Conservation (phyloP, 495 filamentous ascomycete genomes). For the Poronia punctata region DNA sequence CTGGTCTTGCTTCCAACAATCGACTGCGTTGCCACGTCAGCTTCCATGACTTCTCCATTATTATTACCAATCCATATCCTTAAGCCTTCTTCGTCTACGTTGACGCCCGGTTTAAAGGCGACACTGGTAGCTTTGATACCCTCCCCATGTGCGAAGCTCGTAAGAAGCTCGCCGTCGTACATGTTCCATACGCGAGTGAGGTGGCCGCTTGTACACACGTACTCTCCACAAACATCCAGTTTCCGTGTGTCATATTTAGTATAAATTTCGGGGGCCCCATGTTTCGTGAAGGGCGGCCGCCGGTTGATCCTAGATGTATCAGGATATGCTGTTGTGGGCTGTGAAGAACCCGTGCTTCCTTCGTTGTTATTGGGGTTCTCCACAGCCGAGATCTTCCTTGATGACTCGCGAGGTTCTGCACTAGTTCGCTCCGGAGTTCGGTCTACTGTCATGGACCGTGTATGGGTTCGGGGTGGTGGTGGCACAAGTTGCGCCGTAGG, state of each 20-base stretch:
- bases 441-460: constrained; percentile 45
- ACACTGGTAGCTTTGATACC: constrained; percentile 69
- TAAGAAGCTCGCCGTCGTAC: constrained; percentile 67
- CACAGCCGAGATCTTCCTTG: constrained; percentile 15
- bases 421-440: constrained; percentile 27
- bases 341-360: not conserved
- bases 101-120: constrained; percentile 72
- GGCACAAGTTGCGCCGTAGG: constrained; percentile 37
- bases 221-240: constrained; percentile 80
- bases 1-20: constrained; percentile 56
- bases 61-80: constrained; percentile 89
- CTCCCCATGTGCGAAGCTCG: constrained; percentile 77
- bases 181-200: constrained; percentile 83
- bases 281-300: constrained; percentile 65
- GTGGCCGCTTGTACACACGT: constrained; percentile 77
- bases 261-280: constrained; percentile 65
- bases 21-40: constrained; percentile 66
- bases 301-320: constrained; percentile 81
- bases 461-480: constrained; percentile 35
- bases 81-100: constrained; percentile 70
- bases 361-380: constrained; percentile 4
- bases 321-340: constrained; percentile 52
- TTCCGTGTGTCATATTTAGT: constrained; percentile 79
- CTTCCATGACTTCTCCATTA: constrained; percentile 77
- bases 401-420: constrained; percentile 26